These are phyloP conservation scores for Komagataella kurtzmanii DNA, from an alignment of 805 yeast species.

Conservation along the genomic window DNA sequence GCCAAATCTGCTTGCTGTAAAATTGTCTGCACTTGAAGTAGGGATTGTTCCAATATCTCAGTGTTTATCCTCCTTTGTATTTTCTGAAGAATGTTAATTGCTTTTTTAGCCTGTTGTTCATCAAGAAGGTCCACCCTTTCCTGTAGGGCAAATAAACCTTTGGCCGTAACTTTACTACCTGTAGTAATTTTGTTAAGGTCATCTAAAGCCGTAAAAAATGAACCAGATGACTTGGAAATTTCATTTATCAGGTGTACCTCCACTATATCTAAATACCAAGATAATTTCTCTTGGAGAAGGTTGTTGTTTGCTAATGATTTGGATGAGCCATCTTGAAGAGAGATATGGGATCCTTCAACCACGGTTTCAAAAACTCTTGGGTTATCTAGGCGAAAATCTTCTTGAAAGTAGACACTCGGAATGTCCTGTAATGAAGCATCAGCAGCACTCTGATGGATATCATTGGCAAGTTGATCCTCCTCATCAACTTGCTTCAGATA, in stretches of 20 bases:
- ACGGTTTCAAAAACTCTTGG: slow-evolving; percentile 75
- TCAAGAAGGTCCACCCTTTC: slow-evolving; percentile 32
- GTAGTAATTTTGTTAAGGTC: slow-evolving; percentile 55
- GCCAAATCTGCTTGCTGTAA: slow-evolving; percentile 34
- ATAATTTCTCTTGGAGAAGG: slow-evolving; percentile 60
- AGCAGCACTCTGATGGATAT: neutral
- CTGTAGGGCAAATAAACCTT: slow-evolving; percentile 31
- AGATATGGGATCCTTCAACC: slow-evolving; percentile 40
- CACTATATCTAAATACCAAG: slow-evolving; percentile 73
- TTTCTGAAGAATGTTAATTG: slow-evolving; percentile 33
- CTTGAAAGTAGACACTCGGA: slow-evolving; percentile 57
- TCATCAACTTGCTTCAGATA: slow-evolving; percentile 12
- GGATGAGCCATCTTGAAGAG: slow-evolving; percentile 17
- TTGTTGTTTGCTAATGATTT: slow-evolving; percentile 36
- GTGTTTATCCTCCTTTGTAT: slow-evolving; percentile 44
- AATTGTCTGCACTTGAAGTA: slow-evolving; percentile 37
- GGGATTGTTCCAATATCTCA: slow-evolving; percentile 45
- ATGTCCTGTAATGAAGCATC: slow-evolving; percentile 26
- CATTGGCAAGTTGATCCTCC: slow-evolving; percentile 9
- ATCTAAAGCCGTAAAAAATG: slow-evolving; percentile 74
- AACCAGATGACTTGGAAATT: slow-evolving; percentile 71
- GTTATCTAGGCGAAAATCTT: slow-evolving; percentile 71
- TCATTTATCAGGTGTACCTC: slow-evolving; percentile 73
- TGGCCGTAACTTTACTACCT: slow-evolving; percentile 38
- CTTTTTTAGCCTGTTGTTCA: slow-evolving; percentile 32